Evolutionary conservation across 163 green algal species (phyloP), one percentile per base, ranked within the genome.

Genomic region (Chloromonas sp.): DNA sequence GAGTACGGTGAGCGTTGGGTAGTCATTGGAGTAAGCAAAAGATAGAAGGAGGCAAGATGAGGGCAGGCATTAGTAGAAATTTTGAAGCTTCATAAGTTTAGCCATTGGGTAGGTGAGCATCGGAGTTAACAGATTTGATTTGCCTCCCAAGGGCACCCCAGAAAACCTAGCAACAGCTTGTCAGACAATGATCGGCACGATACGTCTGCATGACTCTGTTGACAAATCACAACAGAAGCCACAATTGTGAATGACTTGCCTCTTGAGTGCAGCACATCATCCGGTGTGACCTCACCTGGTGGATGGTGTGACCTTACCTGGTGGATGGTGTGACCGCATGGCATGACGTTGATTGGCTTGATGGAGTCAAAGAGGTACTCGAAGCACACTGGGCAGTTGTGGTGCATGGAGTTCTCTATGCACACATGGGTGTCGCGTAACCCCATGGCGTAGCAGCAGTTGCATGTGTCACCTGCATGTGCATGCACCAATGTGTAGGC

Each of bases 351-450:
- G 82, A 97, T 96, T 15, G 93, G 91, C 84, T 93, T 92, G 60
- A 95, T 91, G 60, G 86, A 94, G 88, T 98, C 95, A 87, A 98
- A 98, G 71, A 98, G 92, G 89, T 93, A 98, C 92, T 98, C 96
- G 78, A 95, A 95, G 92, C 96, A 98, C 36, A 98, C 92, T 1
- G 95, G 95, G 91, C 96, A 98, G 91, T 98, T 96, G 78, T 94
- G 89, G 81, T 94, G 91, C 93, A 96, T 95, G 85, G 91, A 94
- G 86, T 96, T 93, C 83, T 92, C 89, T 76, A 98, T 92, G 85
- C 95, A 98, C 1, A 93, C 81, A 85, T 98, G 96, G 82, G 92
- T 94, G 84, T 91, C 90, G 82, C 93, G 90, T 85, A 93, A 85
- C 1, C 79, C 81, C 3, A 89, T 87, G 60, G 89, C 89, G 87